Conservation (phyloP, 371 early-diverging fungal genomes). For the Choanephora cucurbitarum region DNA sequence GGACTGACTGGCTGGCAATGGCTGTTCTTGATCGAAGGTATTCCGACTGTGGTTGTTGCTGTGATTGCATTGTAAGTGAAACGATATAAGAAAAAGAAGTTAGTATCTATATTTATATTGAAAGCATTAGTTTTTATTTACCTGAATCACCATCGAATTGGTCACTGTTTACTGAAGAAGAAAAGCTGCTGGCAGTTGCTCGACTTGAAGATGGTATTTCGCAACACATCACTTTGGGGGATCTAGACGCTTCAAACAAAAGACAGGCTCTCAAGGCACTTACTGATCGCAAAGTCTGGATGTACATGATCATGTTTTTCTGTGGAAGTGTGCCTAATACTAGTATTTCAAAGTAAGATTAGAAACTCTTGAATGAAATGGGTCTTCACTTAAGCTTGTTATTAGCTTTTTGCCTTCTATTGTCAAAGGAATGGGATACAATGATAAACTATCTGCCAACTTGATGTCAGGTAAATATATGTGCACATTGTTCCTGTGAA, state of each 20-base stretch:
- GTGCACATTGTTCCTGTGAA: too few species aligned
- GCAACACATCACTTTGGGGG: conserved; percentile 34
- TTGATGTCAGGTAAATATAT: conserved; percentile 55
- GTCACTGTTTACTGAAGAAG: conserved; percentile 32
- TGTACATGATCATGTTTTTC: conserved; percentile 55
- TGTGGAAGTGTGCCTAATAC: conserved; percentile 54
- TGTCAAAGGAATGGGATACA: conserved; percentile 48
- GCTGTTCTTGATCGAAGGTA: conserved; percentile 53
- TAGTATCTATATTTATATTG: background rate
- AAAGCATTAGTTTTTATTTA: conserved; percentile 34
- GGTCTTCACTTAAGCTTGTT: too few species aligned
- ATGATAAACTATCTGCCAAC: conserved; percentile 46
- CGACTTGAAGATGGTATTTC: conserved; percentile 23
- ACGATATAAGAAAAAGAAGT: too few species aligned
- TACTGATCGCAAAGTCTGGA: conserved; percentile 51
- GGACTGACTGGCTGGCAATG: conserved; percentile 54
- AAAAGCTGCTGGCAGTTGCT: conserved; percentile 29
- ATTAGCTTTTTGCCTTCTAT: conserved; percentile 45
- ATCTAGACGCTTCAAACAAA: conserved; percentile 39
- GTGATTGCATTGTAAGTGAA: conserved; percentile 35
- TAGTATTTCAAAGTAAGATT: conserved; percentile 46
- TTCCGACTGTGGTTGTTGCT: conserved; percentile 48
- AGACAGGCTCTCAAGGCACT: conserved; percentile 41
- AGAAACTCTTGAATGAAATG: too few species aligned
- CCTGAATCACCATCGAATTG: conserved; percentile 46